phyloP scores from a whole-genome alignment of 208 protist genomes.

The Willaertia magna region DNA sequence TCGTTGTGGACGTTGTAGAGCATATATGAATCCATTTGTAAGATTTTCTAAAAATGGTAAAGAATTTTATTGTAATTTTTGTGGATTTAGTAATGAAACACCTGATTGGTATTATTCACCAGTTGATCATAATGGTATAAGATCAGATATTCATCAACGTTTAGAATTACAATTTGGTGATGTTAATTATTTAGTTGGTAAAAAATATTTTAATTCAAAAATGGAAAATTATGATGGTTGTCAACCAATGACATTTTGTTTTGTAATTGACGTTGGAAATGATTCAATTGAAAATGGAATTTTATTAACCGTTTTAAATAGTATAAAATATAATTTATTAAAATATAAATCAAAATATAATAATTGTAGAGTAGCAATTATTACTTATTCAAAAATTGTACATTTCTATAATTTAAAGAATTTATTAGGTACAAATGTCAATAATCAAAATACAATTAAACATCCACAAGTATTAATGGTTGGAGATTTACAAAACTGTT shows the following conservation, averaged over 20 bases:
- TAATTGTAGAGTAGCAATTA: neutral
- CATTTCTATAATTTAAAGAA: neutral
- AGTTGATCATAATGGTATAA: neutral
- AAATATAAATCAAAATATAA: neutral
- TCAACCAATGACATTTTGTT: neutral
- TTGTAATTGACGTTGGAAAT: neutral
- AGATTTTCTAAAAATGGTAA: neutral
- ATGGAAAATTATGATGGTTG: too few species aligned
- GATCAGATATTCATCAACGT: neutral
- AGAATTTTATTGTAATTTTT: neutral
- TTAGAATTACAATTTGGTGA: neutral
- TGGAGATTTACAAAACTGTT: neutral
- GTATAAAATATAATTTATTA: neutral
- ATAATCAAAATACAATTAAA: neutral
- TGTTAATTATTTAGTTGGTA: neutral
- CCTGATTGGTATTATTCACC: neutral
- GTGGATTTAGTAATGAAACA: neutral
- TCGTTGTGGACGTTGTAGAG: neutral
- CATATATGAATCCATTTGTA: slow-evolving; percentile 2
- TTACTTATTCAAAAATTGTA: neutral
- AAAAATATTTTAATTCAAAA: neutral
- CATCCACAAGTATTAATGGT: neutral
- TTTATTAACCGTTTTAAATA: neutral
- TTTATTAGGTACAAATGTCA: neutral
- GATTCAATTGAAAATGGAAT: neutral